phyloP scores from a whole-genome alignment of 352 stramenopile genomes.

The Globisporangium uncinulatum region DNA sequence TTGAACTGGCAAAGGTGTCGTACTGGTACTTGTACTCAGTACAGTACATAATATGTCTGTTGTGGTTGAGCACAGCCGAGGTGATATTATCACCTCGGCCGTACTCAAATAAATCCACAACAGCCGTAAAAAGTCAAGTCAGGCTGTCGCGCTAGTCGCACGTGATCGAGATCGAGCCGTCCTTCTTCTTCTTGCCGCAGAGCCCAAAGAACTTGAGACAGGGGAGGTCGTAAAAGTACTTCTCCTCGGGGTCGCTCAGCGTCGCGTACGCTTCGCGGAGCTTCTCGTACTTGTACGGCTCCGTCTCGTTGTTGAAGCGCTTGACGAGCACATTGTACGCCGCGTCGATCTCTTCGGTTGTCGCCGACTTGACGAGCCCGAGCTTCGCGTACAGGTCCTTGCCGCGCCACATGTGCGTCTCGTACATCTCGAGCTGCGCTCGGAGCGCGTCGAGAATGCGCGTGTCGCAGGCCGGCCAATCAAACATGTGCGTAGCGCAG shows the following conservation, averaged over 20 bases:
- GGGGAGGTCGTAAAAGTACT: conserved; percentile 82
- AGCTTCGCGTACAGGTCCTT: conserved; percentile 83
- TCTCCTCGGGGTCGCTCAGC: conserved; percentile 74
- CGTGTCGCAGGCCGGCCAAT: conserved; percentile 46
- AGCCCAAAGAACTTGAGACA: conserved; percentile 82
- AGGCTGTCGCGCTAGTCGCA: conserved; percentile 30
- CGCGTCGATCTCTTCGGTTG: conserved; percentile 66
- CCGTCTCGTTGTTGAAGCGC: conserved; percentile 82
- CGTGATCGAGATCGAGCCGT: conserved; percentile 74
- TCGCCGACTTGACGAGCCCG: conserved; percentile 63
- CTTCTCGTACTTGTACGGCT: conserved; percentile 82
- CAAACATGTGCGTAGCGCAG: conserved; percentile 67
- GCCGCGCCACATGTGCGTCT: conserved; percentile 67
- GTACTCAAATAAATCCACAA: no score
- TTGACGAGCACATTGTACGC: conserved; percentile 80
- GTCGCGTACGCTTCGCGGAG: conserved; percentile 71
- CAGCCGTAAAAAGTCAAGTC: background rate
- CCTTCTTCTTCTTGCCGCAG: conserved; percentile 75
- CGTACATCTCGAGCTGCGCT: conserved; percentile 58
- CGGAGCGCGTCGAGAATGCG: conserved; percentile 61
- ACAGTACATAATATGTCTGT: no score
- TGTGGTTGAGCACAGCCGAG: no score
- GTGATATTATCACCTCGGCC: no score
- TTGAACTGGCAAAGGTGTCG: no score
- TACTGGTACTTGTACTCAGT: no score